Percentiles rank a stretch among this genome's conserved stretches.
phyloP scores from a whole-genome alignment of 768 basidiomycete genomes.

The Boletus subparvulus region DNA sequence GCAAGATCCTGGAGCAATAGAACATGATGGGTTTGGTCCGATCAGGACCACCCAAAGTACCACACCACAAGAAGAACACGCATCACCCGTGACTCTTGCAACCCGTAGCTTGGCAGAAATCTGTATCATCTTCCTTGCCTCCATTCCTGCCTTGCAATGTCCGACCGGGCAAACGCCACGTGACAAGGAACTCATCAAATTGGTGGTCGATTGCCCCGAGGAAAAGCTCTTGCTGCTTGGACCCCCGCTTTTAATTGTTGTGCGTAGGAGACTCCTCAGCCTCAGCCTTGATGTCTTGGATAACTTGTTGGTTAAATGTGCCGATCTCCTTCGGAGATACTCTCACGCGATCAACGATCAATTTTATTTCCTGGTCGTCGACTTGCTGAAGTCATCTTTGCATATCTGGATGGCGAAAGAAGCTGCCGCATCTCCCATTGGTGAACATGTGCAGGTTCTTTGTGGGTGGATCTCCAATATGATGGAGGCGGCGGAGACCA shows the following conservation, averaged over 20 bases:
- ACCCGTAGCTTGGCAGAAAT: slow-evolving; percentile 43
- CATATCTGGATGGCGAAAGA: slow-evolving; percentile 52
- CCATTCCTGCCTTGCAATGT: slow-evolving; percentile 63
- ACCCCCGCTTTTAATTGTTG: slow-evolving; percentile 52
- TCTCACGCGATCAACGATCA: slow-evolving; percentile 52
- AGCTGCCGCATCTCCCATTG: slow-evolving; percentile 35
- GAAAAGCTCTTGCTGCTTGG: slow-evolving; percentile 61
- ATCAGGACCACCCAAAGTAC: slow-evolving; percentile 43
- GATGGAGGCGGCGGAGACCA: slow-evolving; percentile 36
- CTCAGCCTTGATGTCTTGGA: slow-evolving; percentile 53
- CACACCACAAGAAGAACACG: slow-evolving; percentile 30
- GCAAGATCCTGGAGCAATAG: slow-evolving; percentile 36
- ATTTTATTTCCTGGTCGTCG: slow-evolving; percentile 54
- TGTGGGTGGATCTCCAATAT: slow-evolving; percentile 53
- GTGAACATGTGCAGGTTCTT: slow-evolving; percentile 47
- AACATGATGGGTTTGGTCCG: slow-evolving; percentile 58
- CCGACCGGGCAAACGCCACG: slow-evolving; percentile 56
- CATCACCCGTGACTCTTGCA: slow-evolving; percentile 27
- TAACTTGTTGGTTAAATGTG: slow-evolving; percentile 53
- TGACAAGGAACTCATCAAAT: slow-evolving; percentile 58
- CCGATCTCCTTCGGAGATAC: slow-evolving; percentile 52
- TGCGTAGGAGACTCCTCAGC: slow-evolving; percentile 54
- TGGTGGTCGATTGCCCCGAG: slow-evolving; percentile 47
- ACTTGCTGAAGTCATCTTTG: slow-evolving; percentile 63
- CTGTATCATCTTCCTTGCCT: slow-evolving; percentile 60